Evolutionary conservation across 2,329 filamentous ascomycete genomes (phyloP).

Genomic region (Taxawa tesnikishii): DNA sequence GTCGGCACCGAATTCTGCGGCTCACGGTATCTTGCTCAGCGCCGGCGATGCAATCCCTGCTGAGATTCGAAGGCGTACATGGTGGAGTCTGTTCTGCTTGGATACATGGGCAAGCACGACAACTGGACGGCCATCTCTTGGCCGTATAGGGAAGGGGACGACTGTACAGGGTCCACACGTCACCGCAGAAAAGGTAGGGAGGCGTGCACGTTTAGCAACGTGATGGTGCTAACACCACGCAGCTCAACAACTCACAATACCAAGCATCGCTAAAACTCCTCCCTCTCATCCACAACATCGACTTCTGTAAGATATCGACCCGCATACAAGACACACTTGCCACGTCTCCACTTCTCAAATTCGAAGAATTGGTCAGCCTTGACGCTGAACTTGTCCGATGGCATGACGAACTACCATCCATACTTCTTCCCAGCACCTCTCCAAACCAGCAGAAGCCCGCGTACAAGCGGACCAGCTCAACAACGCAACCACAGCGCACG

Average conservation of each 20-base stretch:
- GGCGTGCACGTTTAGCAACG: not conserved
- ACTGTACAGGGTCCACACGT: slow-evolving; percentile 50
- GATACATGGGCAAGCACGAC: slow-evolving; percentile 65
- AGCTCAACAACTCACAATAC: slow-evolving; percentile 22
- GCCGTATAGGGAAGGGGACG: slow-evolving; percentile 54
- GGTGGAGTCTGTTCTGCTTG: slow-evolving; percentile 64
- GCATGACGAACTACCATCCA: slow-evolving; percentile 54
- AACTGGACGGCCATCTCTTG: slow-evolving; percentile 57
- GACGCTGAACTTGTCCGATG: slow-evolving; percentile 59
- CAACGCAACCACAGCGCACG: slow-evolving; percentile 2
- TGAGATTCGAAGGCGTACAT: slow-evolving; percentile 54
- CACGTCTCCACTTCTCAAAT: slow-evolving; percentile 53
- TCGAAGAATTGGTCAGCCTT: slow-evolving; percentile 52
- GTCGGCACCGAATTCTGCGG: slow-evolving; percentile 22
- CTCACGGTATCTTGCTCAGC: slow-evolving; percentile 11
- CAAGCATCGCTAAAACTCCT: slow-evolving; percentile 52
- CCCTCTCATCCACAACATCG: slow-evolving; percentile 62
- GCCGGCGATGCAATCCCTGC: slow-evolving; percentile 37
- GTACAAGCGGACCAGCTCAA: slow-evolving; percentile 5
- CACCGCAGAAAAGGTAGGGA: slow-evolving; percentile 7
- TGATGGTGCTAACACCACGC: slow-evolving; percentile 23
- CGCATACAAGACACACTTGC: slow-evolving; percentile 66
- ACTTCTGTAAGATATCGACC: slow-evolving; percentile 68
- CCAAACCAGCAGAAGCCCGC: not conserved
- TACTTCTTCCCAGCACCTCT: slow-evolving; percentile 15